phyloP scores from a whole-genome alignment of 2,329 filamentous ascomycete species.

The Beauveria sp. region DNA sequence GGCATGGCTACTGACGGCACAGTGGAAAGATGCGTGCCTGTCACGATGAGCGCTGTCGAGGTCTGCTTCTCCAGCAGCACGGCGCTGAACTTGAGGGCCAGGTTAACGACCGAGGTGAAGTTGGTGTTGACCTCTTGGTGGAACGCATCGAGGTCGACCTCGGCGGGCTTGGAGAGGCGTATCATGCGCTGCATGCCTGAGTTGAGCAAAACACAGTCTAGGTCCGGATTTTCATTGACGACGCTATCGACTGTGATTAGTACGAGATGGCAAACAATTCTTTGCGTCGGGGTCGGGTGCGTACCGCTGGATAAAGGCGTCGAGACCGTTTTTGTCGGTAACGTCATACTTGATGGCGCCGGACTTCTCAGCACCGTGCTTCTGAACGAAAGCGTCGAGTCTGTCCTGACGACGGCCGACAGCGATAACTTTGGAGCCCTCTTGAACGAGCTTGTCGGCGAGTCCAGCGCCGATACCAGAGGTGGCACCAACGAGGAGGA shows the following conservation, averaged over 20 bases:
- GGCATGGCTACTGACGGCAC: slow-evolving; percentile 15
- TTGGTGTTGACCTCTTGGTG: slow-evolving; percentile 16
- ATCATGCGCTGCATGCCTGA: slow-evolving; percentile 42
- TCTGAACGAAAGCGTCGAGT: slow-evolving; percentile 37
- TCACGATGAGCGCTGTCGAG: slow-evolving; percentile 14
- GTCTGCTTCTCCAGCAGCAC: slow-evolving; percentile 13
- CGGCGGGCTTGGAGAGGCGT: slow-evolving; percentile 13
- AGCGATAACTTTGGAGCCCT: slow-evolving; percentile 35
- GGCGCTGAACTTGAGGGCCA: slow-evolving; percentile 16
- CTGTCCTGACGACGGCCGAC: slow-evolving; percentile 40
- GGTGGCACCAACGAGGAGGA: slow-evolving; percentile 37
- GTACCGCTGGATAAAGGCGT: slow-evolving; percentile 15
- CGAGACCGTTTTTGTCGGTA: slow-evolving; percentile 28
- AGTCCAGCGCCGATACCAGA: slow-evolving; percentile 18
- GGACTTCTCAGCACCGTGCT: slow-evolving; percentile 34
- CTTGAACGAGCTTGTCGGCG: slow-evolving; percentile 30
- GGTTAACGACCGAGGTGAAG: slow-evolving; percentile 16
- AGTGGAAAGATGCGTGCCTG: slow-evolving; percentile 14
- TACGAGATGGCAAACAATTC: background rate
- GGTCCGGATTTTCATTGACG: slow-evolving; percentile 31
- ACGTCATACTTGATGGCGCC: slow-evolving; percentile 34
- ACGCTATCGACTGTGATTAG: background rate
- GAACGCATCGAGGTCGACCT: slow-evolving; percentile 21
- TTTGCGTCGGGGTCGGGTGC: background rate
- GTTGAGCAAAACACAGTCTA: slow-evolving; percentile 51